These are phyloP conservation scores for Sinapis alba DNA, from an alignment of 441 rosid genomes.

Conservation along the genomic window DNA sequence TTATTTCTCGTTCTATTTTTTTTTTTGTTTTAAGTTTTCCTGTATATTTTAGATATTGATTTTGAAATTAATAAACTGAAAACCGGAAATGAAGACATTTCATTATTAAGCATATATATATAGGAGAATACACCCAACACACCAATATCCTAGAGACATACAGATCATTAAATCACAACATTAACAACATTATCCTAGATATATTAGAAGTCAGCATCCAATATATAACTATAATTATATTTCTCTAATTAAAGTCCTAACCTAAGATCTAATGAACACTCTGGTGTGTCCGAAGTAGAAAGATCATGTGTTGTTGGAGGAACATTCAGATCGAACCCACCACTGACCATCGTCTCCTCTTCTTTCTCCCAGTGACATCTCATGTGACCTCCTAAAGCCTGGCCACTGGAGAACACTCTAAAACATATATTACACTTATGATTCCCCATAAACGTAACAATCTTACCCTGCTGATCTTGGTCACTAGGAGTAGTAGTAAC, in stretches of 20 bases:
- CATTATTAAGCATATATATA: slow-evolving; percentile 21
- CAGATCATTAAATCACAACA: slow-evolving; percentile 34
- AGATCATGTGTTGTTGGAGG: slow-evolving; percentile 60
- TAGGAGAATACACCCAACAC: slow-evolving; percentile 12
- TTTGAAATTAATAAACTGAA: neutral
- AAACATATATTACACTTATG: slow-evolving; percentile 68
- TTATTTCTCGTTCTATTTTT: too few species aligned
- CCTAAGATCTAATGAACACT: slow-evolving; percentile 68
- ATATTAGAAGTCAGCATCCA: slow-evolving; percentile 10
- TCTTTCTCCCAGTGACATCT: slow-evolving; percentile 86
- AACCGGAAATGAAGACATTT: neutral
- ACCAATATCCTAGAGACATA: slow-evolving; percentile 18
- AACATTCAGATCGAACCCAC: slow-evolving; percentile 64
- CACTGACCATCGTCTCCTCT: slow-evolving; percentile 36
- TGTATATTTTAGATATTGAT: neutral
- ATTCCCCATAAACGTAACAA: slow-evolving; percentile 42
- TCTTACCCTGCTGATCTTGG: slow-evolving; percentile 37
- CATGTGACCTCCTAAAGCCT: slow-evolving; percentile 91
- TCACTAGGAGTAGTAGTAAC: slow-evolving; percentile 17
- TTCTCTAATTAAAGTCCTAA: slow-evolving; percentile 56
- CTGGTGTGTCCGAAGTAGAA: slow-evolving; percentile 45
- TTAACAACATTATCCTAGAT: slow-evolving; percentile 20
- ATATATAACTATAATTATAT: neutral
- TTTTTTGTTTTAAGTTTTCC: neutral
- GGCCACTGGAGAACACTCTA: slow-evolving; percentile 76